Evolutionary conservation across 768 basidiomycete genomes (phyloP), one percentile per base, ranked within the genome.

Genomic region (Suillus brevipes): DNA sequence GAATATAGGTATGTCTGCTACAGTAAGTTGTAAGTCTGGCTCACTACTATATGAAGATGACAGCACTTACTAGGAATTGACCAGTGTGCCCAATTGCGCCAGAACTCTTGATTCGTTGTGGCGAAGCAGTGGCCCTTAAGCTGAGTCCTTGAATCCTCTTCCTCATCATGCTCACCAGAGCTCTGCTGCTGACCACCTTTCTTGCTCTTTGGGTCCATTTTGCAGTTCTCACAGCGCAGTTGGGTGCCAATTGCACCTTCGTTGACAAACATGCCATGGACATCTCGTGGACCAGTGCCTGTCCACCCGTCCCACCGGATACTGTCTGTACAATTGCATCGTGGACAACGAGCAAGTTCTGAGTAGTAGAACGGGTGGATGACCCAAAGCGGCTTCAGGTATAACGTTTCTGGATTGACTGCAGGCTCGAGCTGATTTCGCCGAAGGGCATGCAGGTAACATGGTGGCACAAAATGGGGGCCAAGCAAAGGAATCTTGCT

Each of bases 401-500:
- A 67, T 20, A 58, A 50, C 0, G 7, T 13, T 0, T 67, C 61
- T 5, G 59, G 63, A 5, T 45, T 36, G 52, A 65, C 36, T 7
- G 13, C 47, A 23, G 47, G 47, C 47, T 49, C 47, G 4, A 10
- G 12, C 18, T 49, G 47, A 23, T 23, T 49, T 20, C 23, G 68
- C 43, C 65, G 68, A 25, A 64, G 53, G 8, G 50, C 16, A 38
- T 69, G 66, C 16, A 66, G 36, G 62, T 68, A 68, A 0, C 40
- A 60, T 31, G 71, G 72, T 5, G 72, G 69, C 13, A 71, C 18
- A 49, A 73, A 74, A 8, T 60, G 65, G 3, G 73, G 73, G 12
- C 72, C 72, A 16, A 70, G 60, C 25, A 73, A 28, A 7, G 69
- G 71, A 37, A 70, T 65, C 60, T 64, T 70, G 16, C 64, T 58